Percentiles rank a stretch among this genome's conserved stretches.
Evolutionary conservation across 495 filamentous ascomycete genomes (phyloP).

Genomic region (Margaritispora aquatica): DNA sequence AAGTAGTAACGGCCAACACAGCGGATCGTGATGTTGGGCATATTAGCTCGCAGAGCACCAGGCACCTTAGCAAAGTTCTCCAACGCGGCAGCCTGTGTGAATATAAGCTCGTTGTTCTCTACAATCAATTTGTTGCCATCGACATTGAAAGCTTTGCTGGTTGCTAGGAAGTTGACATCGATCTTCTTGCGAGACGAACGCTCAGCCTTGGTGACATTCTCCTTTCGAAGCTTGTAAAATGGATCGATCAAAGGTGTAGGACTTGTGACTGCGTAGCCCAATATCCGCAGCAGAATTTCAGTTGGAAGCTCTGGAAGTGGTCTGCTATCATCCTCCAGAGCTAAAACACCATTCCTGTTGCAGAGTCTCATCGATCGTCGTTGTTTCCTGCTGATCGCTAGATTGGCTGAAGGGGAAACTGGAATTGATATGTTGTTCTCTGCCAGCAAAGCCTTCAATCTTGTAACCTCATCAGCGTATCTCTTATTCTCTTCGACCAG

Average conservation of each 20-base stretch:
- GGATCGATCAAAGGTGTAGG: slow-evolving; percentile 41
- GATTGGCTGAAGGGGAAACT: not conserved
- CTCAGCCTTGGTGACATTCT: slow-evolving; percentile 30
- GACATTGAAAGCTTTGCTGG: slow-evolving; percentile 33
- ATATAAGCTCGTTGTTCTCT: slow-evolving; percentile 39
- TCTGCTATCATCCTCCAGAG: not conserved
- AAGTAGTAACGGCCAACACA: slow-evolving; percentile 42
- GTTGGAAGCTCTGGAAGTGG: slow-evolving; percentile 33
- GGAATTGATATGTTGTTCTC: slow-evolving; percentile 4
- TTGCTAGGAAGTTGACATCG: slow-evolving; percentile 25
- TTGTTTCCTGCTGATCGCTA: not conserved
- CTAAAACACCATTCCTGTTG: not conserved
- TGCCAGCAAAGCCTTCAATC: slow-evolving; percentile 1
- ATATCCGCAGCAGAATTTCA: slow-evolving; percentile 38
- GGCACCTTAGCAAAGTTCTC: slow-evolving; percentile 32
- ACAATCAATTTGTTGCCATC: slow-evolving; percentile 37
- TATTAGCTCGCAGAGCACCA: slow-evolving; percentile 25
- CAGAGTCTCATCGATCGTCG: not conserved
- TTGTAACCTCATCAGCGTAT: slow-evolving; percentile 1
- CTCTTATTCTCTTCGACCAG: slow-evolving; percentile 3
- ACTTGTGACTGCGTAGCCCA: slow-evolving; percentile 37
- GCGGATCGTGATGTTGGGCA: slow-evolving; percentile 37
- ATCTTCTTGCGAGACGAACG: slow-evolving; percentile 26
- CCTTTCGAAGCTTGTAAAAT: slow-evolving; percentile 29
- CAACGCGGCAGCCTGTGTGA: slow-evolving; percentile 36